phyloP scores from a whole-genome alignment of 768 basidiomycete species.

The Xerocomellus dryophilus region DNA sequence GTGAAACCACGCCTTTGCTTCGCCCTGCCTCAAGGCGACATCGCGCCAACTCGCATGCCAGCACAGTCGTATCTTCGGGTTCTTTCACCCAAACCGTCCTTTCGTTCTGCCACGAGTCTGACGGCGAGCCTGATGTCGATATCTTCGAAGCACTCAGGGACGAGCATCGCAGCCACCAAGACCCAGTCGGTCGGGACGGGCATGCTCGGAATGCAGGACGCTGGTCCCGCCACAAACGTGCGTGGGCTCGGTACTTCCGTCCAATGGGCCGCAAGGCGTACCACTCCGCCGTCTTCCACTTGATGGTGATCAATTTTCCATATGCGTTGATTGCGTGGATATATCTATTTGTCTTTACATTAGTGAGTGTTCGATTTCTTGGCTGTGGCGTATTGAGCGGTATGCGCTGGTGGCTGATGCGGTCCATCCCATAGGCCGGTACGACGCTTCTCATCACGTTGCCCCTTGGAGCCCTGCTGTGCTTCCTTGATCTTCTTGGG shows the following conservation, averaged over 20 bases:
- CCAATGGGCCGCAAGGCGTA: slow-evolving; percentile 58
- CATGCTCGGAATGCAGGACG: not conserved
- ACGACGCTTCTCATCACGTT: slow-evolving; percentile 78
- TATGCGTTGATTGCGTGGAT: slow-evolving; percentile 77
- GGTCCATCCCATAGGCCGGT: slow-evolving; percentile 49
- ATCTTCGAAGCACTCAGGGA: slow-evolving; percentile 19
- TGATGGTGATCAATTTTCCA: slow-evolving; percentile 73
- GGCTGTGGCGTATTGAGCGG: slow-evolving; percentile 3
- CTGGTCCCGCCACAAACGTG: slow-evolving; percentile 19
- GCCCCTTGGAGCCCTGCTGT: slow-evolving; percentile 72
- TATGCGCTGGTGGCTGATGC: slow-evolving; percentile 17
- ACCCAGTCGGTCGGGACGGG: slow-evolving; percentile 8
- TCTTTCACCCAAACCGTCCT: slow-evolving; percentile 68
- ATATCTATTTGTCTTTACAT: slow-evolving; percentile 74
- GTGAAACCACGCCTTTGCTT: slow-evolving; percentile 52
- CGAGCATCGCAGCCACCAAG: slow-evolving; percentile 16
- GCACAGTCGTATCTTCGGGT: slow-evolving; percentile 41
- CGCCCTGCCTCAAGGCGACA: slow-evolving; percentile 35
- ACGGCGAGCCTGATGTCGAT: slow-evolving; percentile 40
- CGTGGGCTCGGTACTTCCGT: slow-evolving; percentile 60
- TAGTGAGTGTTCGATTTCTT: slow-evolving; percentile 48
- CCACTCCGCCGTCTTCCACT: slow-evolving; percentile 63
- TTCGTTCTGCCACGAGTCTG: slow-evolving; percentile 62
- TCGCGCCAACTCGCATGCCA: slow-evolving; percentile 58
- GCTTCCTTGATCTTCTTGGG: slow-evolving; percentile 74